Evolutionary conservation across 306 rosid genomes (phyloP).

Genomic region (Begonia loranthoides): DNA sequence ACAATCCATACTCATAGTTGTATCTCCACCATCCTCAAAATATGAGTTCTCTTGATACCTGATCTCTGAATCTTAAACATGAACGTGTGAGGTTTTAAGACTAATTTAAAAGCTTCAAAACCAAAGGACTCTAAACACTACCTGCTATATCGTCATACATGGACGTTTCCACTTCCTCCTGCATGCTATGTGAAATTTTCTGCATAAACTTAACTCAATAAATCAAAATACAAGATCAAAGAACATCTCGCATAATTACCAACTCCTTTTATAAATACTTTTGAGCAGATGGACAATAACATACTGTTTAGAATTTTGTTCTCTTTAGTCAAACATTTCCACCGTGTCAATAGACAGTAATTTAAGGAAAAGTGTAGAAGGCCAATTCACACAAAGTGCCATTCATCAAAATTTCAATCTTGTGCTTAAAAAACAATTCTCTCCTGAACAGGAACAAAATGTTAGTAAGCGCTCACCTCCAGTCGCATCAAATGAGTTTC

Average conservation of each 20-base stretch:
- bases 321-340: too few species aligned
- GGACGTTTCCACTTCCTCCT: slow-evolving; percentile 87
- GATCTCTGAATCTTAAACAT: slow-evolving; percentile 27
- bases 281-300: too few species aligned
- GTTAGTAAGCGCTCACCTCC: slow-evolving; percentile 38
- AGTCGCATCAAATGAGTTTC: slow-evolving; percentile 56
- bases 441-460: slow-evolving; percentile 1
- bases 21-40: slow-evolving; percentile 82
- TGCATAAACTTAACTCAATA: slow-evolving; percentile 17
- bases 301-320: too few species aligned
- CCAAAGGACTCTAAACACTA: slow-evolving; percentile 21
- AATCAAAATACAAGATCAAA: too few species aligned
- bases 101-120: slow-evolving; percentile 8
- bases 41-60: slow-evolving; percentile 33
- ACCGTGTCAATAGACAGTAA: too few species aligned
- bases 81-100: not conserved
- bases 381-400: too few species aligned
- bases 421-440: too few species aligned
- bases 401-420: too few species aligned
- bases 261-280: too few species aligned
- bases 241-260: too few species aligned
- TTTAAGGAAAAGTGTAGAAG: too few species aligned
- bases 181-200: slow-evolving; percentile 62
- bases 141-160: slow-evolving; percentile 60
- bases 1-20: slow-evolving; percentile 27